These are phyloP conservation scores for Ettlia oleoabundans DNA, from an alignment of 139 green algal genomes.

Conservation along the genomic window DNA sequence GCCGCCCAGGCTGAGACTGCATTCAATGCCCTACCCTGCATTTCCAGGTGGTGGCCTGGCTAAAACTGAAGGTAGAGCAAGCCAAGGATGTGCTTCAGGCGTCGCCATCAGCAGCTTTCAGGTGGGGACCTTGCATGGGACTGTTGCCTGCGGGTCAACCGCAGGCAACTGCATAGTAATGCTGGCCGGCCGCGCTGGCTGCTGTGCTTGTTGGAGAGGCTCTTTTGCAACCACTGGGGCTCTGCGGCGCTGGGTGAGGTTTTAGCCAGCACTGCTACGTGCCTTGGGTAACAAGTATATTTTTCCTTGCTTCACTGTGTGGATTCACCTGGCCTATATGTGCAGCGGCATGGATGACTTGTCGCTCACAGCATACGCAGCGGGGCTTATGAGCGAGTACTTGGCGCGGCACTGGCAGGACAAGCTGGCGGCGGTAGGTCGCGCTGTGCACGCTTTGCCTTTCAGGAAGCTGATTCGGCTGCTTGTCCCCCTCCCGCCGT, in stretches of 20 bases:
- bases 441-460: not conserved
- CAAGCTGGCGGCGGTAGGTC: slow-evolving; percentile 16
- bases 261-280: too few relatives aligned
- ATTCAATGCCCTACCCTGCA: too few relatives aligned
- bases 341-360: slow-evolving; percentile 43
- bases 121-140: not conserved
- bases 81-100: slow-evolving; percentile 24
- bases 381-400: slow-evolving; percentile 55
- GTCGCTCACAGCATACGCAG: slow-evolving; percentile 44
- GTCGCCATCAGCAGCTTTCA: slow-evolving; percentile 11
- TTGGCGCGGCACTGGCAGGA: slow-evolving; percentile 37
- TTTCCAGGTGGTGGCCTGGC: slow-evolving; percentile 48
- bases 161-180: not conserved
- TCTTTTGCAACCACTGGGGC: too few relatives aligned
- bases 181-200: too few relatives aligned
- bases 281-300: too few relatives aligned
- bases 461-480: not conserved
- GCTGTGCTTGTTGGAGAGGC: too few relatives aligned
- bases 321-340: too few relatives aligned
- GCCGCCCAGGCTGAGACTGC: too few relatives aligned
- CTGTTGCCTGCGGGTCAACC: too few relatives aligned
- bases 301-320: too few relatives aligned
- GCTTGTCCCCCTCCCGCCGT: not conserved
- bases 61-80: slow-evolving; percentile 37
- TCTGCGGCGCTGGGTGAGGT: too few relatives aligned